phyloP scores from a whole-genome alignment of 306 rosid genomes.

The Boehmeria nivea region DNA sequence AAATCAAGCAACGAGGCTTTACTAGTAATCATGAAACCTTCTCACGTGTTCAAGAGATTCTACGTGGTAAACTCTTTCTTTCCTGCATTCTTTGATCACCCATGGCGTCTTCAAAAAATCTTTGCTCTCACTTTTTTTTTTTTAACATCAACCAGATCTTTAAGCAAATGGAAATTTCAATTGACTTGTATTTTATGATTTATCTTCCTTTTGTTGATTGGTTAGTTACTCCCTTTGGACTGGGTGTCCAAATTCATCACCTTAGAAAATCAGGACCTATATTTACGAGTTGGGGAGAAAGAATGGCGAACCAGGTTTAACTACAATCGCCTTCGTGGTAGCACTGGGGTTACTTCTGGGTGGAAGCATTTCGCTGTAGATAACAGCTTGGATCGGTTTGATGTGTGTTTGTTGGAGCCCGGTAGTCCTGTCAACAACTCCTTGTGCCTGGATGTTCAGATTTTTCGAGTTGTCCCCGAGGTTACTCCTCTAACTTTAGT shows the following conservation, averaged over 20 bases:
- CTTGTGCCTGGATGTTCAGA: conserved; percentile 39
- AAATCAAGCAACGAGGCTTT: conserved; percentile 19
- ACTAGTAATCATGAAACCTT: conserved; percentile 47
- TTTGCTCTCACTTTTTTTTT: background rate
- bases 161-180: background rate
- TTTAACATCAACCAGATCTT: background rate
- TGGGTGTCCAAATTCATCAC: conserved; percentile 33
- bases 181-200: background rate
- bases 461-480: conserved; percentile 56
- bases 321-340: conserved; percentile 21
- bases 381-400: conserved; percentile 61
- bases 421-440: conserved; percentile 6
- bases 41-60: conserved; percentile 65
- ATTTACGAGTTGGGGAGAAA: conserved; percentile 30
- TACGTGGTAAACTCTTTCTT: conserved; percentile 41
- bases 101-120: background rate
- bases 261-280: conserved; percentile 39
- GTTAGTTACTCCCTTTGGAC: conserved; percentile 38
- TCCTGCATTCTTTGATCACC: background rate
- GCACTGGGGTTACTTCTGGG: conserved; percentile 54
- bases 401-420: conserved; percentile 56
- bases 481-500: conserved; percentile 22
- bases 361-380: conserved; percentile 57
- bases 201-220: background rate
- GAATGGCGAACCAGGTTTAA: conserved; percentile 43